phyloP scores from a whole-genome alignment of 805 yeast species.

The Millerozyma miso region DNA sequence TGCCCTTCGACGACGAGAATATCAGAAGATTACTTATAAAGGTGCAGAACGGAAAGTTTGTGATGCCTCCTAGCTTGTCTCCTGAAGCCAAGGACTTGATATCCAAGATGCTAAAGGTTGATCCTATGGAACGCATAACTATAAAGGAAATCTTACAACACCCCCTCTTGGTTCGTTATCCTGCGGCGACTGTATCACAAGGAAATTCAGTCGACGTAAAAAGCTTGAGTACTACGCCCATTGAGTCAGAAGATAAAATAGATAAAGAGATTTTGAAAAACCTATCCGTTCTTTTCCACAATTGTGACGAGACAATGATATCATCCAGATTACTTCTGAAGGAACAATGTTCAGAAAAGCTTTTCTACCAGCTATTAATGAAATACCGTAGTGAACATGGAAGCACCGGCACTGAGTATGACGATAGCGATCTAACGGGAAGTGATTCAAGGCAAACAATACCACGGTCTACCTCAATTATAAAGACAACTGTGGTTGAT shows the following conservation, averaged over 20 bases:
- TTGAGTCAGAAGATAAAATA: conserved; percentile 43
- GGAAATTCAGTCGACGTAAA: conserved; percentile 12
- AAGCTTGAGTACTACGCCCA: conserved; percentile 27
- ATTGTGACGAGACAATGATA: conserved; percentile 55
- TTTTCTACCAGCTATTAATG: conserved; percentile 69
- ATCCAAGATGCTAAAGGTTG: conserved; percentile 59
- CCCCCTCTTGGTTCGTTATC: conserved; percentile 64
- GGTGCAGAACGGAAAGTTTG: conserved; percentile 72
- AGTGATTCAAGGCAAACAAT: conserved; percentile 24
- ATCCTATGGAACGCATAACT: conserved; percentile 67
- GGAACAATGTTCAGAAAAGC: conserved; percentile 69
- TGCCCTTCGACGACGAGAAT: conserved; percentile 81
- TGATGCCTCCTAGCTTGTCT: conserved; percentile 64
- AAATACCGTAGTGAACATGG: conserved; percentile 70
- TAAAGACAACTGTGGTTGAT: conserved; percentile 37
- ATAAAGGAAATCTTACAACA: conserved; percentile 63
- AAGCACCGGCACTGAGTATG: conserved; percentile 15
- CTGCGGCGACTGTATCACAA: conserved; percentile 26
- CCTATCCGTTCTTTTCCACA: conserved; percentile 77
- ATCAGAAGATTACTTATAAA: conserved; percentile 65
- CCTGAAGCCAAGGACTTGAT: conserved; percentile 66
- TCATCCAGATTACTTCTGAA: conserved; percentile 48
- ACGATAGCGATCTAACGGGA: conserved; percentile 20
- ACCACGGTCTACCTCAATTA: conserved; percentile 38
- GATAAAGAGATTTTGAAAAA: conserved; percentile 74